These are phyloP conservation scores for Ulota crispa DNA, from an alignment of 225 moss, liverwort and hornwort genomes.

Conservation along the genomic window DNA sequence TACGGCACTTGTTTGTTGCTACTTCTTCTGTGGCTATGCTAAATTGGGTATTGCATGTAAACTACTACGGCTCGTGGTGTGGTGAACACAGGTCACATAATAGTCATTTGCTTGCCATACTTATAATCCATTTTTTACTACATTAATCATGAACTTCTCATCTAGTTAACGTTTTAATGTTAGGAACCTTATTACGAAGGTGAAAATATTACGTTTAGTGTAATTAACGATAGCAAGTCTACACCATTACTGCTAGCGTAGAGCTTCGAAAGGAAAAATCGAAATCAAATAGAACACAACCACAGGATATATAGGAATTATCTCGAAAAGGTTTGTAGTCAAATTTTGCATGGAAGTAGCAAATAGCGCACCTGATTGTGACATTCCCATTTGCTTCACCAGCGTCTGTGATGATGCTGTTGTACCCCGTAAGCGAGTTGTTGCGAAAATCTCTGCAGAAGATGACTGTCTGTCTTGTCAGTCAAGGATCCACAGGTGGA, in stretches of 20 bases:
- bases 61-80: too few relatives aligned
- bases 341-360: neutral
- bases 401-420: neutral
- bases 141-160: too few relatives aligned
- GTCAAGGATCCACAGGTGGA: neutral
- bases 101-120: too few relatives aligned
- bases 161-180: too few relatives aligned
- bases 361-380: constrained; percentile 33
- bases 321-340: neutral
- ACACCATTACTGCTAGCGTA: neutral
- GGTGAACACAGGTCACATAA: too few relatives aligned
- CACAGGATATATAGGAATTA: neutral
- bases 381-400: constrained; percentile 29
- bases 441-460: constrained; percentile 56
- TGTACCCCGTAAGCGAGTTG: constrained; percentile 39
- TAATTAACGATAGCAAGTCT: neutral
- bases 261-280: neutral
- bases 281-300: neutral
- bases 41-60: too few relatives aligned
- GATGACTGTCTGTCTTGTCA: neutral
- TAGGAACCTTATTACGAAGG: too few relatives aligned
- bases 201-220: neutral
- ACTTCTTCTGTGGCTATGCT: too few relatives aligned
- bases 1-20: too few relatives aligned
- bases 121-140: too few relatives aligned